These are phyloP conservation scores for Carex sylvatica DNA, from an alignment of 202 grass and related monocot genomes.

Conservation along the genomic window DNA sequence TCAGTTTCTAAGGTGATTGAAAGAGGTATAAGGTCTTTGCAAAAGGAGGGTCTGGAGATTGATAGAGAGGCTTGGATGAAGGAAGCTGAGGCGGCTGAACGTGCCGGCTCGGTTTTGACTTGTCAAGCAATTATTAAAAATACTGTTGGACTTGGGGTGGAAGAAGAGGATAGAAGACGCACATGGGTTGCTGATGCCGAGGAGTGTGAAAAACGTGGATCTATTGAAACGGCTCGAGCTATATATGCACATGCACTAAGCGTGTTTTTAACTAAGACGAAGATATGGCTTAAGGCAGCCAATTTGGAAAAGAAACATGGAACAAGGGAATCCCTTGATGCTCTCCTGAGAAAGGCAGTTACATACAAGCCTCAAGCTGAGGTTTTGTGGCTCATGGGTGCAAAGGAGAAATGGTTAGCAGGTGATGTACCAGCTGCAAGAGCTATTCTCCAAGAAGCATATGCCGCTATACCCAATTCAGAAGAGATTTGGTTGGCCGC, in stretches of 20 bases:
- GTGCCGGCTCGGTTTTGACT: constrained; percentile 77
- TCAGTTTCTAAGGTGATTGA: constrained; percentile 84
- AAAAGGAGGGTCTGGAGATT: constrained; percentile 73
- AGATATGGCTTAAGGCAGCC: constrained; percentile 93
- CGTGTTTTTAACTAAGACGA: constrained; percentile 74
- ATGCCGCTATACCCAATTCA: constrained; percentile 83
- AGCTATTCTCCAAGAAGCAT: constrained; percentile 91
- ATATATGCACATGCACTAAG: constrained; percentile 84
- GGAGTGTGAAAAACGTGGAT: constrained; percentile 92
- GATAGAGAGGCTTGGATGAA: constrained; percentile 90
- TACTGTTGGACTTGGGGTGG: constrained; percentile 79
- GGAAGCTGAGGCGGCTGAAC: constrained; percentile 80
- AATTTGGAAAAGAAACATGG: constrained; percentile 96
- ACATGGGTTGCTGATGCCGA: constrained; percentile 99
- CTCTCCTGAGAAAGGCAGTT: constrained; percentile 74
- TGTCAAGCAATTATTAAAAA: constrained; percentile 84
- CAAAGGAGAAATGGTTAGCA: constrained; percentile 91
- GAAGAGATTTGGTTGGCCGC: constrained; percentile 95
- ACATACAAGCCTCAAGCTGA: constrained; percentile 84
- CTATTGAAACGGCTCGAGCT: constrained; percentile 84
- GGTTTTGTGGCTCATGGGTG: constrained; percentile 94
- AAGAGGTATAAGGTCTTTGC: constrained; percentile 76
- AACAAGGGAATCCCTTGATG: constrained; percentile 79
- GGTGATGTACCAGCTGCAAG: constrained; percentile 84
- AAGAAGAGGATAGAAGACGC: constrained; percentile 80